Base-by-base conservation (phyloP, 2,329 filamentous ascomycete species). In the Myriosclerotinia scirpicola region DNA sequence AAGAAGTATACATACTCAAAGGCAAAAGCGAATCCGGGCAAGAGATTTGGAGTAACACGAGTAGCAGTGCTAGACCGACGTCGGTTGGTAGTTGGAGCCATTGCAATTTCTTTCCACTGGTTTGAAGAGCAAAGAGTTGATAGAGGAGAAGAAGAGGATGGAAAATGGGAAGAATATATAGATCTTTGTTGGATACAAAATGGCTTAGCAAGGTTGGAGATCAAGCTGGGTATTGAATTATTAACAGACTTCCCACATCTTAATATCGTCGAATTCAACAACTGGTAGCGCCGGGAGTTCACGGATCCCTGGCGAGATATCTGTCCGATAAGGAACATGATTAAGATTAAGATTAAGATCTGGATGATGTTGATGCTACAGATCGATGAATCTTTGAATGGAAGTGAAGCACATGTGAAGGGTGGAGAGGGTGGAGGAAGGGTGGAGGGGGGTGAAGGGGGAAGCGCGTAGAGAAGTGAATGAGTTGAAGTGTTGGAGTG, bases 11-110 rank as follows among this genome's bases (percentile, higher is more conserved):
- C 79, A 75, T 79, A 84, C 83, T 86, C 84, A 69, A 86, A 85
- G 26, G 83, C 83, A 73, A 86, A 85, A 34, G 81, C 83, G 73
- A 83, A 84, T 68, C 80, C 79, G 15, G 73, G 70, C 30, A 56
- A 7, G 11, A n/a, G 30, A 2, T 59, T 65, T 50, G 54, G 46
- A 42, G 42, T 30, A 8, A 56, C 63, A 50, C 42, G 53, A 15
- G 54, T 58, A 26, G 54, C 53, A 42, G 63, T 59, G n/a, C 42
- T 65, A 22, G 54, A 65, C 20, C 44, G 54, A 42, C 63, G 63
- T 48, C 26, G 54, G 26, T 46, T n/a, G 20, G 63, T 42, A n/a
- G 44, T 59, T 6, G 63, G 54, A 26, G 53, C 42, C 63, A 65
- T 65, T 52, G 40, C 30, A 46, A 36, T 36, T 38, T 17, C 38